Percentiles rank a stretch among this genome's conserved stretches.
These are phyloP conservation scores for Amniculicola lignicola DNA, from an alignment of 495 filamentous ascomycete species.

Conservation along the genomic window DNA sequence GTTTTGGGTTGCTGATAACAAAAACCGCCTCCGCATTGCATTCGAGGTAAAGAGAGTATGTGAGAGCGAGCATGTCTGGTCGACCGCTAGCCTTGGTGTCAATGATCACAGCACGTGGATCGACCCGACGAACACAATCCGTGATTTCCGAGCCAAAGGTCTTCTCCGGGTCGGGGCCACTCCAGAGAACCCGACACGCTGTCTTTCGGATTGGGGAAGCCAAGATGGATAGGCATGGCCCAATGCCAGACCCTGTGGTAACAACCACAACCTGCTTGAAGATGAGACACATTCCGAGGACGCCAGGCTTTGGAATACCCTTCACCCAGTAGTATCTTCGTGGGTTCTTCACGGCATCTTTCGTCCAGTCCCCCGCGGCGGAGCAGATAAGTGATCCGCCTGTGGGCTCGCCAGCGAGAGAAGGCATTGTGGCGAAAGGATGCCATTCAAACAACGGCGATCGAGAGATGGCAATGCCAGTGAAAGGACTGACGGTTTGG, in stretches of 20 bases:
- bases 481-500: conserved; percentile 50
- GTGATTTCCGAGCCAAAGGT: conserved; percentile 54
- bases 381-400: conserved; percentile 72
- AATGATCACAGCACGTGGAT: conserved; percentile 52
- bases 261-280: conserved; percentile 70
- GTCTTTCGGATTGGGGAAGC: not conserved
- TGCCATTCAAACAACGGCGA: conserved; percentile 73
- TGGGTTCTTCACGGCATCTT: conserved; percentile 58
- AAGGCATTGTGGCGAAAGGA: conserved; percentile 73
- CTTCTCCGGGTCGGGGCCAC: conserved; percentile 49
- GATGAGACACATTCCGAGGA: conserved; percentile 67
- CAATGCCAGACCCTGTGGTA: conserved; percentile 82
- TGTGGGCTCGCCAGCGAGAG: conserved; percentile 36
- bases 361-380: conserved; percentile 84
- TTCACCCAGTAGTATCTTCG: conserved; percentile 57
- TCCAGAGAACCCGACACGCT: conserved; percentile 57
- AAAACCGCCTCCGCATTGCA: conserved; percentile 67
- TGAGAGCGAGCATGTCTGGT: conserved; percentile 55
- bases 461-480: conserved; percentile 48
- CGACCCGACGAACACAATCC: conserved; percentile 48
- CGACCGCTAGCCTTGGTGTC: conserved; percentile 50
- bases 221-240: conserved; percentile 35
- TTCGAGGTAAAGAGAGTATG: conserved; percentile 54
- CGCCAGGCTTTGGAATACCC: conserved; percentile 59
- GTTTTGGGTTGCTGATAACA: conserved; percentile 67